These are phyloP conservation scores for Agapanthus africanus DNA, from an alignment of 106 monocot genomes.

Conservation along the genomic window DNA sequence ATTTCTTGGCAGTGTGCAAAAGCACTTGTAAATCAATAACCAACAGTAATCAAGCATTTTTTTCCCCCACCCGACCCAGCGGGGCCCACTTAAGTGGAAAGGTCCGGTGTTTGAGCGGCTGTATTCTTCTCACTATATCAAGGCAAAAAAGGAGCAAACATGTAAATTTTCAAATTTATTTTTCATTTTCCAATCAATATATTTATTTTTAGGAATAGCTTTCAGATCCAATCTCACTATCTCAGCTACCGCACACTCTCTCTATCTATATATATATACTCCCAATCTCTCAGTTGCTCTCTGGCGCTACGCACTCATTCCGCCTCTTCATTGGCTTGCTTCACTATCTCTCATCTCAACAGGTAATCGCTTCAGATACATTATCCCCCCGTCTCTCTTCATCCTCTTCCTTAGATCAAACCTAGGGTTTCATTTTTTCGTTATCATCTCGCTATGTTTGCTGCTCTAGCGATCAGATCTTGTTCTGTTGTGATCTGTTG, in stretches of 20 bases:
- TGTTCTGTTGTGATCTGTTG: not conserved
- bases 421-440: not conserved
- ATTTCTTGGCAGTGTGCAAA: no score
- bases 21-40: no score
- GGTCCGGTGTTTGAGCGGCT: no score
- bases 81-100: no score
- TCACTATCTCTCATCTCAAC: not conserved
- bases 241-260: not conserved
- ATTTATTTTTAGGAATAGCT: no score
- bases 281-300: not conserved
- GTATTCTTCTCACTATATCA: no score
- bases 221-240: not conserved
- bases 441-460: not conserved
- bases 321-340: not conserved
- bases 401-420: not conserved
- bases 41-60: no score
- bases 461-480: not conserved
- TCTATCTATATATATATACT: not conserved
- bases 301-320: not conserved
- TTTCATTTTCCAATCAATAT: no score
- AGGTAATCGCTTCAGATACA: not conserved
- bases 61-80: no score
- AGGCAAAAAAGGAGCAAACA: no score
- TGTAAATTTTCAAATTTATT: no score
- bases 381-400: not conserved